phyloP scores from a whole-genome alignment of 208 protist species.

The Vickermania ingenoplastis region DNA sequence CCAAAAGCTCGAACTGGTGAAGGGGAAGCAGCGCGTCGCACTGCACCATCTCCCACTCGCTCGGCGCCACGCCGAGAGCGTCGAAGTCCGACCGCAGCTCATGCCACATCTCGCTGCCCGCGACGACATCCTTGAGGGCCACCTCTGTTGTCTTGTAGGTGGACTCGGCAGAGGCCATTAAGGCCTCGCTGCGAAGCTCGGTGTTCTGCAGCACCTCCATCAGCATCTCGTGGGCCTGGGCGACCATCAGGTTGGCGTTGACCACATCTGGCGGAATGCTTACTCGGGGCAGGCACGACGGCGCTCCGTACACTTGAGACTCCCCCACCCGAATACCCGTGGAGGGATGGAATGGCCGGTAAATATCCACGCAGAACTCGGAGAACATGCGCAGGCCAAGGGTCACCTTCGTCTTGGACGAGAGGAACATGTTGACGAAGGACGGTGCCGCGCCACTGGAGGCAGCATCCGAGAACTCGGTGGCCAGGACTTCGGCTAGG shows the following conservation, averaged over 20 bases:
- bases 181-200: neutral
- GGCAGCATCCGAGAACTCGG: neutral
- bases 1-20: neutral
- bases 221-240: conserved; percentile 4
- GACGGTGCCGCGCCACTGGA: conserved; percentile 3
- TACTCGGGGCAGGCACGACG: conserved; percentile 14
- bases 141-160: neutral
- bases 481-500: neutral
- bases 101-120: too few relatives aligned
- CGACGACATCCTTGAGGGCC: neutral
- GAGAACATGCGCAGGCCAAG: conserved; percentile 45
- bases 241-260: conserved; percentile 25
- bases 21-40: neutral
- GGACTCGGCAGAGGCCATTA: neutral
- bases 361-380: conserved; percentile 50
- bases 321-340: conserved; percentile 12
- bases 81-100: neutral
- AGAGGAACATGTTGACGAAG: conserved; percentile 41
- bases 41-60: neutral
- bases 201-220: conserved; percentile 10
- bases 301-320: conserved; percentile 5
- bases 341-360: conserved; percentile 33
- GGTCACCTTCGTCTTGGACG: conserved; percentile 51
- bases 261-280: conserved; percentile 40
- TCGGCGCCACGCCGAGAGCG: neutral